Evolutionary conservation across 805 yeast genomes (phyloP).

Genomic region (Lipomyces spencermartinsiae): DNA sequence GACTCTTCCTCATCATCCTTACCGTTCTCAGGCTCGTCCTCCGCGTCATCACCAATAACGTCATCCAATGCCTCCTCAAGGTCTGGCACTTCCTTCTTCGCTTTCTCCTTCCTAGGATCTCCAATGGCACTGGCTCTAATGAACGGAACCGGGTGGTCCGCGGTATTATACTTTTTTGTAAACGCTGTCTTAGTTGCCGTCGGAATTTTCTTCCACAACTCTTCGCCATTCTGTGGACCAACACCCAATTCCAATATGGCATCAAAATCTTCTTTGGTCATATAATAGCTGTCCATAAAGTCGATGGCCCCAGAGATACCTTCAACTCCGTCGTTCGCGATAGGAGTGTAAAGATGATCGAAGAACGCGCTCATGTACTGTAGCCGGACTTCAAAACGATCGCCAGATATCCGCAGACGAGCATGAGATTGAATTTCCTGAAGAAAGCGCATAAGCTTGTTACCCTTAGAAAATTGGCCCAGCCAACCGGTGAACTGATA

Average conservation of each 20-base stretch:
- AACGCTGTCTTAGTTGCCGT: conserved; percentile 83
- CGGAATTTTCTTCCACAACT: conserved; percentile 65
- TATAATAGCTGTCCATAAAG: conserved; percentile 81
- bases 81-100: conserved; percentile 57
- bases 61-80: conserved; percentile 61
- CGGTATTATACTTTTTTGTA: conserved; percentile 80
- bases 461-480: conserved; percentile 30
- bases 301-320: conserved; percentile 71
- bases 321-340: conserved; percentile 60
- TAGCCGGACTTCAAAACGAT: conserved; percentile 73
- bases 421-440: conserved; percentile 91
- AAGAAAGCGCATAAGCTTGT: conserved; percentile 73
- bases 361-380: conserved; percentile 68
- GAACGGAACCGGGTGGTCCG: conserved; percentile 83
- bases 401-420: conserved; percentile 77
- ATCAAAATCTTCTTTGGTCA: conserved; percentile 94
- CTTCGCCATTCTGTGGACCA: conserved; percentile 57
- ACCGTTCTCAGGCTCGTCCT: conserved; percentile 52
- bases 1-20: conserved; percentile 52
- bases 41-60: conserved; percentile 60
- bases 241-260: conserved; percentile 80
- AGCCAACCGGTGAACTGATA: conserved; percentile 66
- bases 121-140: conserved; percentile 56
- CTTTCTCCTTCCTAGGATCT: conserved; percentile 47
- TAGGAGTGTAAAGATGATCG: conserved; percentile 62